Base-by-base conservation (phyloP, 352 stramenopile species). In the Sclerospora graminicola region DNA sequence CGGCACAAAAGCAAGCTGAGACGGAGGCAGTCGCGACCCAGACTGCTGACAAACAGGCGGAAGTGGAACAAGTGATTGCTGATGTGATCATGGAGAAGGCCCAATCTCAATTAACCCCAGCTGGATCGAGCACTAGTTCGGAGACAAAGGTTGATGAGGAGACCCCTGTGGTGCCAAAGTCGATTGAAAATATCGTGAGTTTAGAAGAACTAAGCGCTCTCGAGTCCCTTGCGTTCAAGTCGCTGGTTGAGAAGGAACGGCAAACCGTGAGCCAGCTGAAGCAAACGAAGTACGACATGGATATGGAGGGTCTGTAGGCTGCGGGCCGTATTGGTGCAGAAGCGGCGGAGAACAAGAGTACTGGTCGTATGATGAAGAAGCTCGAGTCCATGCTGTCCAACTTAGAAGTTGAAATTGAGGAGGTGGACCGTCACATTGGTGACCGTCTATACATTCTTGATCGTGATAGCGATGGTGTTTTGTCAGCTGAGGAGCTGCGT, bases 401-500 rank as follows among this genome's bases (percentile, higher is more conserved):
- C 48, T 79, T 98, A 42, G 87, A 98, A 51, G 66, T 87, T 19
- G 89, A 97, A 54, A 80, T 98, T 11, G 88, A 95, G 19, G 84
- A 96, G 56, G 92, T 97, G 21, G 88, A 98, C 58, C 73, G 83
- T 47, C 89, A 96, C 53, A 96, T 99, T 57, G 96, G 96, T 48
- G 91, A 98, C 60, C 96, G 96, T 38, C 82, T 99, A 39, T 96
- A 98, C 56, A 80, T 98, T 50, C 66, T 99, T 16, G 95, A 99
- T 63, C 89, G 91, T 54, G 96, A 99, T 73, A 89, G 78, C 37
- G 95, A 99, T 70, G 95, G 95, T 51, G 81, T 98, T 41, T 36
- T 98, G 16, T 86, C 80, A 20, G 77, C 76, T n/a, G 89, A 98
- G 54, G 95, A 99, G 70, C 76, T 99, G 45, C 87, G 88, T 37